Evolutionary conservation across 2,329 filamentous ascomycete genomes (phyloP).

Genomic region (Cladosporium oxysporum): DNA sequence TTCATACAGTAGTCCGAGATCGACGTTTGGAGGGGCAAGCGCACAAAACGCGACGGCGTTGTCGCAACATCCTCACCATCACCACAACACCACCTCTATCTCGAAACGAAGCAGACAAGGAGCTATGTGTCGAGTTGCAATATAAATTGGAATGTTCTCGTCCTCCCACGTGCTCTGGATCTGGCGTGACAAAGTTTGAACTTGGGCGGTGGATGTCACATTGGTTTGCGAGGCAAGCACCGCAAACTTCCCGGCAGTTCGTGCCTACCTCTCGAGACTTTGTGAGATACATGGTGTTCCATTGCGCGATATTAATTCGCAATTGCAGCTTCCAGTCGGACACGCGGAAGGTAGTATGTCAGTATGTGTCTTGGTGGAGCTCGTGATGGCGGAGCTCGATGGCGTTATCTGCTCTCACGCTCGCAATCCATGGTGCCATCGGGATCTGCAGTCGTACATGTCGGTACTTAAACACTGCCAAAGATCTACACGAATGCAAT

Average conservation of each 20-base stretch:
- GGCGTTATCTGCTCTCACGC: slow-evolving; percentile 14
- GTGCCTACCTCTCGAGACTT: not conserved
- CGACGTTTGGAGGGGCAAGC: not conserved
- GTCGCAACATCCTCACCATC: not conserved
- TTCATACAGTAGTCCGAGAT: not conserved
- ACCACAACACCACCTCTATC: not conserved
- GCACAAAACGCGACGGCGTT: not conserved
- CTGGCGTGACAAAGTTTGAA: not conserved
- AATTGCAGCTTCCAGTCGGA: not conserved
- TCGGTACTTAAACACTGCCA: not conserved
- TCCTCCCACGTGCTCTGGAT: not conserved
- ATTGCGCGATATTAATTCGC: not conserved
- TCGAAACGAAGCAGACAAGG: not conserved
- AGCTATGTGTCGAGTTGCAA: not conserved
- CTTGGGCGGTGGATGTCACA: not conserved
- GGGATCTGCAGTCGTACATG: not conserved
- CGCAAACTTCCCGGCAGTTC: not conserved
- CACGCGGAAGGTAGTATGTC: not conserved
- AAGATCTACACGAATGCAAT: not conserved
- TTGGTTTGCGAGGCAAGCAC: not conserved
- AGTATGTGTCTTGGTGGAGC: not conserved
- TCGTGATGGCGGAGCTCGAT: slow-evolving; percentile 17
- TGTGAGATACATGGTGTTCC: not conserved
- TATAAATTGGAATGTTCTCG: not conserved
- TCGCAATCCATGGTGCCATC: slow-evolving; percentile 8